Conservation (phyloP, 2,329 filamentous ascomycete species). For the Penicillium sp. region DNA sequence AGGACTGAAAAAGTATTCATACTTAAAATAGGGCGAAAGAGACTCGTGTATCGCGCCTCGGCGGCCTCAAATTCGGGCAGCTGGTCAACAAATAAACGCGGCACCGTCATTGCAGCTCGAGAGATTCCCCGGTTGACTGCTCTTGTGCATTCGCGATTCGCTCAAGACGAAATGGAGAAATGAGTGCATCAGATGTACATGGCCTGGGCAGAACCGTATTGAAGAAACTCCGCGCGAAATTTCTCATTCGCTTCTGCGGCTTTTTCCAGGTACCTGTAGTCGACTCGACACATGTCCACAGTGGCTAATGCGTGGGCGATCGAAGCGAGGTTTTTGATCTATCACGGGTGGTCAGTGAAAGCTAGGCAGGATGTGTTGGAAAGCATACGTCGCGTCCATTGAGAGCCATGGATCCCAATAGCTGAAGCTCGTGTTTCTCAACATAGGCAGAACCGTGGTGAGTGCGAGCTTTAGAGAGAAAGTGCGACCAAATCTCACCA, state of each 20-base stretch:
- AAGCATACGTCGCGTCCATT: slow-evolving; percentile 5
- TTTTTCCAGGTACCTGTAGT: slow-evolving; percentile 4
- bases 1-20: too few relatives aligned
- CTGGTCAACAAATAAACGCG: too few relatives aligned
- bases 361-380: not conserved
- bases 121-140: too few relatives aligned
- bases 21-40: too few relatives aligned
- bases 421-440: slow-evolving; percentile 1
- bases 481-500: not conserved
- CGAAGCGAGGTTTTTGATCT: slow-evolving; percentile 10
- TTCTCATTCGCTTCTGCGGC: slow-evolving; percentile 1
- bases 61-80: too few relatives aligned
- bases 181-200: too few relatives aligned
- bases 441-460: not conserved
- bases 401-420: not conserved
- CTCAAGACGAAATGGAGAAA: too few relatives aligned
- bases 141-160: too few relatives aligned
- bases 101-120: too few relatives aligned
- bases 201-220: too few relatives aligned
- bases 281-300: not conserved
- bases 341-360: not conserved
- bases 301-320: slow-evolving; percentile 2
- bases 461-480: slow-evolving; percentile 3
- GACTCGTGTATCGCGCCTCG: too few relatives aligned
- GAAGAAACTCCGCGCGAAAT: too few relatives aligned